Evolutionary conservation across 148 eudicot genomes (phyloP), one percentile per base, ranked within the genome.

Genomic region (Hydrangea macrophylla): DNA sequence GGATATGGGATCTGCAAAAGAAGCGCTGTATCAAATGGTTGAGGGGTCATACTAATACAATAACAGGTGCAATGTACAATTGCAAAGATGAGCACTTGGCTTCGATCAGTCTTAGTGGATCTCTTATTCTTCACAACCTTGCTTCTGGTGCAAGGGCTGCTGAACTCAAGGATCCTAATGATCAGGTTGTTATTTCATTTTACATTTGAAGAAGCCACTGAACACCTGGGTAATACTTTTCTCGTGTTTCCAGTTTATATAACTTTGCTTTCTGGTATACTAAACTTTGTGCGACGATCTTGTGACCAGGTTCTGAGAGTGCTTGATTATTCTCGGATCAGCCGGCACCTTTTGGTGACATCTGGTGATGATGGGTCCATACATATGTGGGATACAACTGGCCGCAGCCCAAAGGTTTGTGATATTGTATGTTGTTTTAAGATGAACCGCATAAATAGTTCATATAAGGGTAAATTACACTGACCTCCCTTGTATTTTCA

Each of bases 61-160:
- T 92, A 70, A 90, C 94, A 64, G 93, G 90, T 63, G 84, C 73
- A 24, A 76, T 77, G 72, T 93, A 93, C 82, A 93, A 93, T 78
- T 88, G 90, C 79, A 93, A 83, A 82, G 98, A 93, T 70, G 98
- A 93, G 74, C 95, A 93, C 79, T 79, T 93, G 80, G 98, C 98
- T 40, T 93, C 98, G 44, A 87, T 90, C 60, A 90, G 96, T 76
- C 80, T 87, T 61, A 75, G 79, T 13, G 98, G 98, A 44, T 83
- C 83, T 82, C 86, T 93, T 53, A 90, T 93, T 73, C 85, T 93
- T 75, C 98, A 93, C 82, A 93, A 93, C 77, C 96, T 93, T 71
- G 90, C 90, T 73, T 93, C 98, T 77, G 96, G 95, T 45, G 78
- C 87, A 62, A 90, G 63, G 76, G 90, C 98, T 59, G 77, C 98